Evolutionary conservation across 768 basidiomycete species (phyloP).

Genomic region (Russula sp.): DNA sequence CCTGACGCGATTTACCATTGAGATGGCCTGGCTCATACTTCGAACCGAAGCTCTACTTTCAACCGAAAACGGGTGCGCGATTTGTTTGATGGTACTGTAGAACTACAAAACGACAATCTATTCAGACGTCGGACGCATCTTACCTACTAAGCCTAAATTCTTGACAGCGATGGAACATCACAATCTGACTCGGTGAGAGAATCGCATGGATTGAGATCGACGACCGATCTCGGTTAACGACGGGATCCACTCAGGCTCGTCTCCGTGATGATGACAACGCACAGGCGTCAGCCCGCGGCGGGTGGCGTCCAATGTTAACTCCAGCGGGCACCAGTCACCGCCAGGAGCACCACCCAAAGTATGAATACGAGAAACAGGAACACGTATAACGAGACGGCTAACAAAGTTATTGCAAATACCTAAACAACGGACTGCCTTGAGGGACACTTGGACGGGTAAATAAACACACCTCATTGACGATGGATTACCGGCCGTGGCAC

Average conservation of each 20-base stretch:
- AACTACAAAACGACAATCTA: no score
- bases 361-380: conserved; percentile 86
- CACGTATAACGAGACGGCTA: conserved; percentile 77
- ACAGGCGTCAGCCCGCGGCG: conserved; percentile 49
- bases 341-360: conserved; percentile 48
- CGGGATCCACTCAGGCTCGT: background rate
- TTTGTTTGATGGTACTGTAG: no score
- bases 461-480: conserved; percentile 74
- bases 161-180: background rate
- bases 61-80: no score
- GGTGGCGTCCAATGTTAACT: no score
- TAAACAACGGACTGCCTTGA: conserved; percentile 9
- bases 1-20: no score
- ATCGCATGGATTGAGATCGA: background rate
- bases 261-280: conserved; percentile 29
- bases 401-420: conserved; percentile 63
- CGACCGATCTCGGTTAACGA: background rate
- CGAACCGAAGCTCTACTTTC: no score
- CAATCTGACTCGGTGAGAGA: background rate
- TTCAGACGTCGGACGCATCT: no score
- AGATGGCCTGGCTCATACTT: no score
- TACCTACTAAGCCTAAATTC: no score
- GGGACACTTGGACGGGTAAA: background rate
- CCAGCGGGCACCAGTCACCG: no score
- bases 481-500: conserved; percentile 83